Conservation (phyloP, 352 stramenopile species). For the Globisporangium acanthophoron region DNA sequence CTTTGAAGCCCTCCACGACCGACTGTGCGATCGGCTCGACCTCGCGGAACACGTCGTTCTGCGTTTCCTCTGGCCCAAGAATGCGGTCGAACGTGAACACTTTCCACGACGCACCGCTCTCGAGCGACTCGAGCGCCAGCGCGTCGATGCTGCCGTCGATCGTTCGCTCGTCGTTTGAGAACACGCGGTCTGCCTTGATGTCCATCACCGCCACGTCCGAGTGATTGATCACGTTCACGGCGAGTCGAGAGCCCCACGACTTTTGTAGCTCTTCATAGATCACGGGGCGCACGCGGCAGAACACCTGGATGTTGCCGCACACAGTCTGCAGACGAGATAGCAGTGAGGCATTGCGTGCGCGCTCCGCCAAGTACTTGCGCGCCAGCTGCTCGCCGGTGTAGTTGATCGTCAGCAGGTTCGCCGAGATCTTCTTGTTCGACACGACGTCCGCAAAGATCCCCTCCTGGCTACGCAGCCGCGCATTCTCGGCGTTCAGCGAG, state of each 20-base stretch:
- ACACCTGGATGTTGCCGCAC: slow-evolving; percentile 93
- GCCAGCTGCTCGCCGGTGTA: slow-evolving; percentile 67
- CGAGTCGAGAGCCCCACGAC: slow-evolving; percentile 39
- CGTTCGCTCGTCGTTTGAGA: slow-evolving; percentile 21
- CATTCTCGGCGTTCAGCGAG: slow-evolving; percentile 54
- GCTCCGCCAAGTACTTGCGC: slow-evolving; percentile 86
- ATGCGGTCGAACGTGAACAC: slow-evolving; percentile 97
- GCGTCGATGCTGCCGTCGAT: slow-evolving; percentile 26
- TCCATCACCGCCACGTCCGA: slow-evolving; percentile 79
- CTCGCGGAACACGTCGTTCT: slow-evolving; percentile 95
- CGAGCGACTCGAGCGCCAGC: slow-evolving; percentile 28
- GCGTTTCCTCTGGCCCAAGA: slow-evolving; percentile 89
- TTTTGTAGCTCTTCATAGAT: slow-evolving; percentile 69
- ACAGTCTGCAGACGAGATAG: slow-evolving; percentile 81
- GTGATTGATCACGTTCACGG: slow-evolving; percentile 82
- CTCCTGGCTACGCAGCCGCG: slow-evolving; percentile 44
- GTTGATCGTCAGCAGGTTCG: slow-evolving; percentile 60
- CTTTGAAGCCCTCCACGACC: slow-evolving; percentile 97
- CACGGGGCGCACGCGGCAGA: slow-evolving; percentile 88
- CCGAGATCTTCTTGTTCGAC: slow-evolving; percentile 51
- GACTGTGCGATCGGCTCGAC: slow-evolving; percentile 95
- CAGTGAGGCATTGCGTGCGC: slow-evolving; percentile 70
- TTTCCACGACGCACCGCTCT: slow-evolving; percentile 84
- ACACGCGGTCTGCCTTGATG: slow-evolving; percentile 57
- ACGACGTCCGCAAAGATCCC: slow-evolving; percentile 20